These are phyloP conservation scores for Suillus fuscotomentosus DNA, from an alignment of 768 basidiomycete species.

Conservation along the genomic window DNA sequence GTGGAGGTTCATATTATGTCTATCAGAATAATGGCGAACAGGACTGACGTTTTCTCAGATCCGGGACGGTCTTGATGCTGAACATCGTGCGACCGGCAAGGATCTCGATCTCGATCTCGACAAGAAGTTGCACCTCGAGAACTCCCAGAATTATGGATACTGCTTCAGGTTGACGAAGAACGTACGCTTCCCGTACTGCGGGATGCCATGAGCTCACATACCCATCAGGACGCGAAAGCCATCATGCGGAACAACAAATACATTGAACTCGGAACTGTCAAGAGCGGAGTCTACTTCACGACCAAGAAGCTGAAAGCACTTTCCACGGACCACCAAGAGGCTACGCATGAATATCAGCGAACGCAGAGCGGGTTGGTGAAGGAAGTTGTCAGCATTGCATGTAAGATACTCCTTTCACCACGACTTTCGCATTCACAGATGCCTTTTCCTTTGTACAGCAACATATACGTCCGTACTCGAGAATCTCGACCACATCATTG, in stretches of 20 bases:
- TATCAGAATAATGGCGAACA: not conserved
- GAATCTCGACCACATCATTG: slow-evolving; percentile 76
- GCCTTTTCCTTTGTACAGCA: slow-evolving; percentile 43
- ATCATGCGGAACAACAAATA: slow-evolving; percentile 66
- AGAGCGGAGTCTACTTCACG: slow-evolving; percentile 87
- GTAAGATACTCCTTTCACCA: slow-evolving; percentile 41
- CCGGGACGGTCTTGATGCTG: slow-evolving; percentile 79
- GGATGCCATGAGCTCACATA: not conserved
- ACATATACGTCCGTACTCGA: slow-evolving; percentile 92
- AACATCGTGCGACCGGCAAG: slow-evolving; percentile 67
- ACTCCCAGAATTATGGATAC: slow-evolving; percentile 85
- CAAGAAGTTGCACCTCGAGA: slow-evolving; percentile 95
- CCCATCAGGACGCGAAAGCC: slow-evolving; percentile 70
- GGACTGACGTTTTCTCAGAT: slow-evolving; percentile 33
- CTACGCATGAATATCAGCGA: slow-evolving; percentile 65
- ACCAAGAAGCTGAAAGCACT: slow-evolving; percentile 70
- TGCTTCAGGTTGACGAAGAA: slow-evolving; percentile 91
- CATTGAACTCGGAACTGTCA: slow-evolving; percentile 81
- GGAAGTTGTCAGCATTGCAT: slow-evolving; percentile 89
- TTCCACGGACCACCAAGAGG: slow-evolving; percentile 70
- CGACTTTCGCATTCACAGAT: not conserved
- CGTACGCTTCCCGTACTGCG: slow-evolving; percentile 35
- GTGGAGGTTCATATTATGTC: slow-evolving; percentile 38
- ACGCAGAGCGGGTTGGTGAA: slow-evolving; percentile 84
- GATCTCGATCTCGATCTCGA: slow-evolving; percentile 83